A percentile compares a stretch with the other conserved stretches of the same genome.
Conservation (phyloP, 257 asterid genomes). For the Lycium barbarum region DNA sequence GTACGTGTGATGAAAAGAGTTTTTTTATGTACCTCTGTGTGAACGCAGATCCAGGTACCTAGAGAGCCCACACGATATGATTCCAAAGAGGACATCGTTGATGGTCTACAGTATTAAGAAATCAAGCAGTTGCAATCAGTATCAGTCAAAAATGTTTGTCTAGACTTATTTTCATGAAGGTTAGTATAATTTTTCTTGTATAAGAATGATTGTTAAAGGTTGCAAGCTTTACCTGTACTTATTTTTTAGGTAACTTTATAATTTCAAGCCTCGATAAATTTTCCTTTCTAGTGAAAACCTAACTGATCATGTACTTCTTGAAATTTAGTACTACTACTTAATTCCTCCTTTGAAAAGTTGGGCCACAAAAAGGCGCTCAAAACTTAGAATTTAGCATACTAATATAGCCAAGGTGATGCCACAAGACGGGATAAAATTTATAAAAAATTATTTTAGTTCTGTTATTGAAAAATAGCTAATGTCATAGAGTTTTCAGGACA, state of each 20-base stretch:
- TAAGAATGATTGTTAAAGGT: neutral
- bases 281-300: too few relatives aligned
- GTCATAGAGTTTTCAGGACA: neutral
- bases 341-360: neutral
- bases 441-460: too few relatives aligned
- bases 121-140: neutral
- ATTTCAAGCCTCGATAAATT: too few relatives aligned
- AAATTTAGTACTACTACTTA: neutral
- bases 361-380: neutral
- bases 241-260: too few relatives aligned
- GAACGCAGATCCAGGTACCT: conserved; percentile 60
- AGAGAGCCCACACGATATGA: conserved; percentile 74
- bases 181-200: neutral
- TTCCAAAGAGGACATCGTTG: conserved; percentile 83
- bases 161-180: neutral
- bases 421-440: neutral
- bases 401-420: neutral
- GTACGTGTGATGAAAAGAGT: neutral
- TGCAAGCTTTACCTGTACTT: too few relatives aligned
- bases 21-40: conserved; percentile 53
- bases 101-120: conserved; percentile 63
- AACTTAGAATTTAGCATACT: neutral
- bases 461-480: neutral
- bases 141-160: neutral
- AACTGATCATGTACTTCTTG: neutral